Evolutionary conservation across 768 basidiomycete species (phyloP).

Genomic region (Boletus tylopilopsis): DNA sequence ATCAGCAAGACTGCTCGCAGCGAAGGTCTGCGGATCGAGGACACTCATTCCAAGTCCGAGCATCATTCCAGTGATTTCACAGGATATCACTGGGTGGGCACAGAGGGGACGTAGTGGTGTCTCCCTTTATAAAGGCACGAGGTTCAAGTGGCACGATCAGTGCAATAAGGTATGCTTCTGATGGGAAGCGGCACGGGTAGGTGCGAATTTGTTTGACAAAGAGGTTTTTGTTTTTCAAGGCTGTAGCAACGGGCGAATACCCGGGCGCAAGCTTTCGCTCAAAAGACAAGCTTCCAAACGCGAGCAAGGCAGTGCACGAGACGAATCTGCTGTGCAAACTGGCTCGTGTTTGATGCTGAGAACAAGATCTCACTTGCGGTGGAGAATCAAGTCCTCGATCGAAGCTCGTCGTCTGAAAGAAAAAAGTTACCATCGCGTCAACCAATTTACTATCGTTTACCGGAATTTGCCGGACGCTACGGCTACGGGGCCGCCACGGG

Average conservation of each 20-base stretch:
- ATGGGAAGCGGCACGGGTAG: not conserved
- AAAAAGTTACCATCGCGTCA: too few species aligned
- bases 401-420: not conserved
- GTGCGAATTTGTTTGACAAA: not conserved
- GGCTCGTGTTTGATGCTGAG: not conserved
- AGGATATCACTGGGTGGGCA: not conserved
- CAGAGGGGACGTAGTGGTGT: too few species aligned
- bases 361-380: too few species aligned
- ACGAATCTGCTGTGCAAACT: not conserved
- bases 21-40: conserved; percentile 17
- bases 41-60: not conserved
- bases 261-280: not conserved
- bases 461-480: too few species aligned
- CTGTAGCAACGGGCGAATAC: not conserved
- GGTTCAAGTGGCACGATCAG: not conserved
- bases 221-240: not conserved
- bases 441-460: too few species aligned
- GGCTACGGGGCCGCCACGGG: too few species aligned
- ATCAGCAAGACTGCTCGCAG: conserved; percentile 15
- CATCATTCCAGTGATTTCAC: conserved; percentile 3
- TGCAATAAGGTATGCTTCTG: conserved; percentile 2
- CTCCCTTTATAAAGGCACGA: not conserved
- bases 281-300: not conserved
- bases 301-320: not conserved
- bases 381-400: not conserved